These are phyloP conservation scores for Delonix regia DNA, from an alignment of 306 rosid genomes.

Conservation along the genomic window DNA sequence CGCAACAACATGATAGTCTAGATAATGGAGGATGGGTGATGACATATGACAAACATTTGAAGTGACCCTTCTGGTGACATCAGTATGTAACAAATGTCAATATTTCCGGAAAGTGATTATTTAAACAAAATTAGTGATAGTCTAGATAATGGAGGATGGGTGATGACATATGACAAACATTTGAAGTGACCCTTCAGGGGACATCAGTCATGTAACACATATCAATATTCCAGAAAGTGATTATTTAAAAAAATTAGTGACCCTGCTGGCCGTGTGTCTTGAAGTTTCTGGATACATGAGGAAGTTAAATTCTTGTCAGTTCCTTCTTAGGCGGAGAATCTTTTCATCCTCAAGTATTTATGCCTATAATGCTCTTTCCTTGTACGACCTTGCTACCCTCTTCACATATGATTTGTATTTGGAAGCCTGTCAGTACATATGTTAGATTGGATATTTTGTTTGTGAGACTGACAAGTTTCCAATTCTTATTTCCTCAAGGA, in stretches of 20 bases:
- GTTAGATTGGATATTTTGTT: neutral
- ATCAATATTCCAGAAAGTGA: neutral
- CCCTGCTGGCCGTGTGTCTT: neutral
- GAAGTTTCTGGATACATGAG: neutral
- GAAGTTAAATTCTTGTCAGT: neutral
- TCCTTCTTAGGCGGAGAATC: neutral
- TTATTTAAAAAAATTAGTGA: neutral
- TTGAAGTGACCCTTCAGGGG: neutral
- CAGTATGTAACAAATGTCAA: neutral
- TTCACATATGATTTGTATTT: neutral
- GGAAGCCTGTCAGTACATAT: neutral
- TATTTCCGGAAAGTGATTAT: neutral
- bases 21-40: neutral
- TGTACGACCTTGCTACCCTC: neutral
- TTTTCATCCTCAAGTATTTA: neutral
- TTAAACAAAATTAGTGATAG: neutral
- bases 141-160: neutral
- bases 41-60: neutral
- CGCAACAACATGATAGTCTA: conserved; percentile 23
- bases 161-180: neutral
- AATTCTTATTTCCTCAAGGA: neutral
- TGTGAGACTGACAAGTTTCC: neutral
- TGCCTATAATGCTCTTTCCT: neutral
- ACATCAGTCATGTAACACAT: neutral
- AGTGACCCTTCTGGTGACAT: neutral